phyloP scores from a whole-genome alignment of 805 yeast genomes.

The Grigorovia yakushimaensis region DNA sequence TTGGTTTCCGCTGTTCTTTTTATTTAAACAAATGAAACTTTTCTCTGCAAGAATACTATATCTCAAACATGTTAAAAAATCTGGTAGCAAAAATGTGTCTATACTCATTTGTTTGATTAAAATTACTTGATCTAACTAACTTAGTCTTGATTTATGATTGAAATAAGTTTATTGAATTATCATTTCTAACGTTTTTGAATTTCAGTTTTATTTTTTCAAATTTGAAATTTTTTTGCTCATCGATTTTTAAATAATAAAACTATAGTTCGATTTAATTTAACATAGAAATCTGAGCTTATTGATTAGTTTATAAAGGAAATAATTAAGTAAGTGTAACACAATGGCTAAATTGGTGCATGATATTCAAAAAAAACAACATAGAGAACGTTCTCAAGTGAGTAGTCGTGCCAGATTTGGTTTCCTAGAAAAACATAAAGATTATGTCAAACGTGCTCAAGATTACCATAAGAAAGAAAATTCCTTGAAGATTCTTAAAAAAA shows the following conservation, averaged over 20 bases:
- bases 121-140: too few relatives aligned
- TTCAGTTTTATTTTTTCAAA: background rate
- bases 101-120: background rate
- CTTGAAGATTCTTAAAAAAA: conserved; percentile 59
- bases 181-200: background rate
- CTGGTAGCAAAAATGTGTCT: conserved; percentile 8
- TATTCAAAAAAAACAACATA: conserved; percentile 91
- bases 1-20: conserved; percentile 2
- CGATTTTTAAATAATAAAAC: background rate
- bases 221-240: background rate
- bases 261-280: too few relatives aligned
- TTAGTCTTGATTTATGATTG: too few relatives aligned
- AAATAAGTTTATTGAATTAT: background rate
- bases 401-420: conserved; percentile 71
- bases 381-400: conserved; percentile 83
- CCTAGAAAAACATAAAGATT: conserved; percentile 87
- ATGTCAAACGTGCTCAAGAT: conserved; percentile 59
- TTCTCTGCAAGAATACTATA: conserved; percentile 12
- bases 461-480: conserved; percentile 50
- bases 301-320: background rate
- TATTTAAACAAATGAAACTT: conserved; percentile 14
- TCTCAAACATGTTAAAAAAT: conserved; percentile 13
- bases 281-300: too few relatives aligned
- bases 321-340: background rate
- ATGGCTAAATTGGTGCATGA: conserved; percentile 82